Evolutionary conservation across 1,284 basidiomycete species (phyloP).

Genomic region (Pterulicium gracile): DNA sequence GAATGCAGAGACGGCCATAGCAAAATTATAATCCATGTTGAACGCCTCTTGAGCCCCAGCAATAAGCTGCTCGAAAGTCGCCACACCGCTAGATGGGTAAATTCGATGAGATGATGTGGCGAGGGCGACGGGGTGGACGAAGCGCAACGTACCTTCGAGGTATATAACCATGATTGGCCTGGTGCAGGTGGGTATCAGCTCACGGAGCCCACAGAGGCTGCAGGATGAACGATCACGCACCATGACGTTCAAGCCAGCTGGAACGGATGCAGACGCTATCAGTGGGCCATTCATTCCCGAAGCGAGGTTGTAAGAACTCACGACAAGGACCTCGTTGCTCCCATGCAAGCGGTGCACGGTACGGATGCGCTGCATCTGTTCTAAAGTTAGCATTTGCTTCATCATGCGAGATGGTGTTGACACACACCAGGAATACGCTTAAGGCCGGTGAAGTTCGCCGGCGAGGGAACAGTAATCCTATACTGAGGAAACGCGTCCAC

Average conservation of each 20-base stretch:
- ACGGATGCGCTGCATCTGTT: background rate
- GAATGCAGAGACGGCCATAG: background rate
- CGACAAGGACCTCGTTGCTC: slow-evolving; percentile 1
- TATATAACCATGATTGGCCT: slow-evolving; percentile 1
- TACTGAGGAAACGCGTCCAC: background rate
- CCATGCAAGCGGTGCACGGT: background rate
- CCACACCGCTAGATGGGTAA: background rate
- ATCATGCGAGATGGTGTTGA: background rate
- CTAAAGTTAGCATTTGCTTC: background rate
- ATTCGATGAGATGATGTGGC: background rate
- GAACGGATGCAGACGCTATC: no score
- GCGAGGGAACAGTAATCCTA: background rate
- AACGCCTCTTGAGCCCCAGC: background rate
- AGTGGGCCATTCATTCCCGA: no score
- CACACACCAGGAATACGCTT: background rate
- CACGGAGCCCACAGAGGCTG: no score
- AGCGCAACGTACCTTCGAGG: background rate
- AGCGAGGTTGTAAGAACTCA: background rate
- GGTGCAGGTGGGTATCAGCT: background rate
- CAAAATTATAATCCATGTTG: slow-evolving; percentile 2
- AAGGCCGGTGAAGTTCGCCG: background rate
- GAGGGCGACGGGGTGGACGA: no score
- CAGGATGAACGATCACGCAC: no score
- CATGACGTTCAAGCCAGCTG: background rate
- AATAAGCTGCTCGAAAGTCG: slow-evolving; percentile 2